Base-by-base conservation (phyloP, 2,329 filamentous ascomycete genomes). In the Sarocladium strictum region DNA sequence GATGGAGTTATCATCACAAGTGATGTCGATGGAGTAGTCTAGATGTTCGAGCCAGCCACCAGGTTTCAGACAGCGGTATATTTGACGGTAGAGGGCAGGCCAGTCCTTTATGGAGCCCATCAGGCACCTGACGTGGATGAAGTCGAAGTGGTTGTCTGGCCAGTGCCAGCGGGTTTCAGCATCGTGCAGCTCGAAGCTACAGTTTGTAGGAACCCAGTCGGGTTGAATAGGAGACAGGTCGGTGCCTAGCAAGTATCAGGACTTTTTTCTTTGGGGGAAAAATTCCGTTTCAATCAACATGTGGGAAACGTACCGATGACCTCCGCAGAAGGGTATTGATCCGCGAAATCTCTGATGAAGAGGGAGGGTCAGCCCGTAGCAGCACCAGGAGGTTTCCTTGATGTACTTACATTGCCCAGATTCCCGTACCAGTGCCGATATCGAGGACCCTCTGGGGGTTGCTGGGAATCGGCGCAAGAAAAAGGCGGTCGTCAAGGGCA, bases 71-170 rank as follows among this genome's bases (percentile, higher is more conserved):
- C 82, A 76, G 54, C 68, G 67, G 57, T 68, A 80, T 0, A 75
- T 66, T 56, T 81, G 78, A 14, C 66, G 65, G 56, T 86, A 76
- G 9, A 87, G 67, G 12, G 75, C 67, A 19, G 73, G 70, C 70
- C 83, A 87, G 59, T 83, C 76, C 1, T 72, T 67, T 58, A 86
- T 77, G 50, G 76, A 75, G 17, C 84, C 84, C 2, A 74, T 70
- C 62, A 87, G 71, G 56, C 79, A 55, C 3, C 79, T 75, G 2
- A 79, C 75, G 65, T 85, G 83, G 56, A 87, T 76, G 57, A 79
- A 78, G 65, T 86, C 82, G 61, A 85, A 76, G 59, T 75, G 61
- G 40, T 74, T 62, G 2, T 66, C 62, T 15, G 63, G 58, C 58
- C 58, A 65, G 0, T 78, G 69, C 81, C 82, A 85, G 1, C 63